Evolutionary conservation across 1,284 basidiomycete species (phyloP).

Genomic region (Limonomyces culmigenus): DNA sequence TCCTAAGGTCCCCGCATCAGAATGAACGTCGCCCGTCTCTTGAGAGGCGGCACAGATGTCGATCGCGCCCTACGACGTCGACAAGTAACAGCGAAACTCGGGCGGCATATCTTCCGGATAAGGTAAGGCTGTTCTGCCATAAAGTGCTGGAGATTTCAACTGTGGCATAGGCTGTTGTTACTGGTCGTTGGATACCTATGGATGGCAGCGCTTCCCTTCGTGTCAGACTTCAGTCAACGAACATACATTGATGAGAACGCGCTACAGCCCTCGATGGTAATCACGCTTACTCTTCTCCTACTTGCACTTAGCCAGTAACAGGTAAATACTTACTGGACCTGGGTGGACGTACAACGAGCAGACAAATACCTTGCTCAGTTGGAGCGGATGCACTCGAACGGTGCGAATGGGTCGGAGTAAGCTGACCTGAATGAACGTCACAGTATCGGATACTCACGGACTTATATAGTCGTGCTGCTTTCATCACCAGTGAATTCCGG

Average conservation of each 20-base stretch:
- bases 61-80: too few species aligned
- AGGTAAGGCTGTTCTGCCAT: too few species aligned
- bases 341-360: slow-evolving; percentile 74
- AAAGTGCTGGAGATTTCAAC: too few species aligned
- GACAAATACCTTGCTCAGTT: slow-evolving; percentile 61
- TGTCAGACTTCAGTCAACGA: slow-evolving; percentile 40
- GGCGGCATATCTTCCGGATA: too few species aligned
- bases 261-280: slow-evolving; percentile 74
- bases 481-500: slow-evolving; percentile 40
- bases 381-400: slow-evolving; percentile 42
- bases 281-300: background rate
- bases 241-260: slow-evolving; percentile 92
- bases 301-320: slow-evolving; percentile 14
- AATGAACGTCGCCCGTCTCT: too few species aligned
- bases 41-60: too few species aligned
- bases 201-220: slow-evolving; percentile 56
- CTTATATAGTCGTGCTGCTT: slow-evolving; percentile 37
- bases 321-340: slow-evolving; percentile 81
- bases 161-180: slow-evolving; percentile 36
- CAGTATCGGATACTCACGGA: too few species aligned
- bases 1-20: too few species aligned
- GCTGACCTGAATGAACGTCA: too few species aligned
- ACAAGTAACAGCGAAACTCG: too few species aligned
- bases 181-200: slow-evolving; percentile 54
- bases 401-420: slow-evolving; percentile 57